Evolutionary conservation across 192 early-diverging fungal genomes (phyloP), one percentile per base, ranked within the genome.

Genomic region (Entomortierella parvispora): DNA sequence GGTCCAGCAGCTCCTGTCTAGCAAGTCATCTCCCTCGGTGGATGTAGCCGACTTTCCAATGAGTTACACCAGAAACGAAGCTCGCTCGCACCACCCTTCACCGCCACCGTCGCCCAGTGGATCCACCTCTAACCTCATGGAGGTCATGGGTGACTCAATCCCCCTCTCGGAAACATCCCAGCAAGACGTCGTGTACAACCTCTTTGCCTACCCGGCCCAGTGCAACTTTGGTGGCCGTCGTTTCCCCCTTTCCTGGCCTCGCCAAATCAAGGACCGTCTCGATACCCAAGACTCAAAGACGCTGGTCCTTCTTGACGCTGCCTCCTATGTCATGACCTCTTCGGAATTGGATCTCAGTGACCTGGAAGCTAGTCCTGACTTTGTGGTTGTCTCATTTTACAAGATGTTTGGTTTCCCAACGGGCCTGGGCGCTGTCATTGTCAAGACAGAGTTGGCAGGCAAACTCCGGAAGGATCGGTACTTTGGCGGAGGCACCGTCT

Each of bases 361-460:
- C n/a, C 71, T 82, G 25, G 58, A 64, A 0, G 50, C 70, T 2
- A 81, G 82, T 22, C 86, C 88, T 2, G 92, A 94, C 60, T 95
- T 94, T 78, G 69, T 89, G 5, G 83, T 83, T 8, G 34, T 95
- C 37, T 93, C 92, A 7, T 93, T 96, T 78, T 95, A 96, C 87
- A 96, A 96, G 68, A 85, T 94, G 44, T 94, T 96, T 81, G 94
- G 94, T 11, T 90, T 89, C 48, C 94, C 94, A 8, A 94, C 93
- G 22, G 93, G 93, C 3, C 63, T 96, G 6, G 94, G 93, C 32
- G 92, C 85, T 4, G 83, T 96, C 43, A 74, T 96, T 14, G 69
- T 95, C 29, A 81, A 86, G 52, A 84, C 86, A 6, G 82, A 84
- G 55, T 61, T 87, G 33, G 65, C 67, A 2, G 57, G 69, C 23